Percentiles rank a stretch among this genome's conserved stretches.
Evolutionary conservation across 805 yeast species (phyloP).

Genomic region (Ogataea philodendri): DNA sequence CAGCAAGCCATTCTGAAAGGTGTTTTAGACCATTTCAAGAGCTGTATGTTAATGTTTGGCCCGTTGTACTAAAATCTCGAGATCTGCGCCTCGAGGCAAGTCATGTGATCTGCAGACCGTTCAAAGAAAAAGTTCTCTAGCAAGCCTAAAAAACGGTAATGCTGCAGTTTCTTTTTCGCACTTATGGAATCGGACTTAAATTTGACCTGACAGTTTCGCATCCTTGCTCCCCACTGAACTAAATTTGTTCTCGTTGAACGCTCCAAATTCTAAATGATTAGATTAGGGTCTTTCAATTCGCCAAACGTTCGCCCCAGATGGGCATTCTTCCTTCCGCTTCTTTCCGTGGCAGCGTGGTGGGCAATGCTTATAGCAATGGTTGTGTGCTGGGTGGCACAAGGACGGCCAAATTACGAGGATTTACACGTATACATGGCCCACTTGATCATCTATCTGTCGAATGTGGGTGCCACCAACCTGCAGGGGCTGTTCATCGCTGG

Average conservation of each 20-base stretch:
- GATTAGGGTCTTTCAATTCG: constrained; percentile 13
- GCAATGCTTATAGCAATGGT: constrained; percentile 85
- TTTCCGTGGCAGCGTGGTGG: constrained; percentile 76
- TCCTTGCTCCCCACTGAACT: too few species aligned
- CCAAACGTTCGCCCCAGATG: constrained; percentile 29
- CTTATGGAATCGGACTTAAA: too few species aligned
- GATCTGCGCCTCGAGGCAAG: not conserved
- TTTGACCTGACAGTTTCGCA: too few species aligned
- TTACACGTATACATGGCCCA: constrained; percentile 42
- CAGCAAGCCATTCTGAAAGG: constrained; percentile 9
- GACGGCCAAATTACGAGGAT: constrained; percentile 66
- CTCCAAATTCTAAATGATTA: constrained; percentile 1
- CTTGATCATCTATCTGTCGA: constrained; percentile 65
- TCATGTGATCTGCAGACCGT: not conserved
- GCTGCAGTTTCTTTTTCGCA: too few species aligned
- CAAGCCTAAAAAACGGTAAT: too few species aligned
- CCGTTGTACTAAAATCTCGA: constrained; percentile 13
- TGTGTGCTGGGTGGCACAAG: constrained; percentile 75
- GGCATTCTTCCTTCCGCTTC: constrained; percentile 53
- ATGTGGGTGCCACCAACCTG: constrained; percentile 83
- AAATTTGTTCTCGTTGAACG: not conserved
- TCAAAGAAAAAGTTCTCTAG: too few species aligned
- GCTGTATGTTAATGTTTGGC: constrained; percentile 22
- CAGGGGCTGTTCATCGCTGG: constrained; percentile 83
- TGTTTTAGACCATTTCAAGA: constrained; percentile 21